Percentiles rank a stretch among this genome's conserved stretches.
phyloP scores from a whole-genome alignment of 805 yeast genomes.

The Candida suzukii region DNA sequence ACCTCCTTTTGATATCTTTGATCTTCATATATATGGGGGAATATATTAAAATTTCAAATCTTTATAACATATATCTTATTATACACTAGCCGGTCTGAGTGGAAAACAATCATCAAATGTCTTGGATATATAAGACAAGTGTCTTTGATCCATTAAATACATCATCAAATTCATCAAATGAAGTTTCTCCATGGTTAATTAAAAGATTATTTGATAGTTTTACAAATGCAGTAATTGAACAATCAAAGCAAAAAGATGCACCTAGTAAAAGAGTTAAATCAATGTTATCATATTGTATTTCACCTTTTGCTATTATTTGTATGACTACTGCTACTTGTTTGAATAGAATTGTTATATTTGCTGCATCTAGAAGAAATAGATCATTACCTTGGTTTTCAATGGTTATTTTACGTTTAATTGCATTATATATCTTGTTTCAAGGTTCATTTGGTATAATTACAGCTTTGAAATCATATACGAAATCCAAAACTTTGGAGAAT shows the following conservation, averaged over 20 bases:
- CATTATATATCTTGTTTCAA: constrained; percentile 25
- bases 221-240: constrained; percentile 26
- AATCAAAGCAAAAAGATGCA: constrained; percentile 21
- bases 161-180: not conserved
- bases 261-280: constrained; percentile 28
- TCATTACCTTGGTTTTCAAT: constrained; percentile 24
- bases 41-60: too few species aligned
- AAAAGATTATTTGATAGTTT: constrained; percentile 21
- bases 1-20: too few species aligned
- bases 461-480: constrained; percentile 19
- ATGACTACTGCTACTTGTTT: constrained; percentile 51
- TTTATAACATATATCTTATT: too few species aligned
- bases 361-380: constrained; percentile 39
- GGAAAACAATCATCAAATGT: too few species aligned
- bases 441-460: constrained; percentile 30
- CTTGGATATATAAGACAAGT: too few species aligned
- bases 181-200: constrained; percentile 15
- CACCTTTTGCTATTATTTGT: constrained; percentile 45
- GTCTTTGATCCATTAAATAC: too few species aligned
- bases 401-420: constrained; percentile 30
- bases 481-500: not conserved
- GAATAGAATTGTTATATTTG: constrained; percentile 53
- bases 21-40: too few species aligned
- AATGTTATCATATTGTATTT: constrained; percentile 41
- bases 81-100: too few species aligned